Conservation (phyloP, 805 yeast species). For the Scheffersomyces coipomensis region DNA sequence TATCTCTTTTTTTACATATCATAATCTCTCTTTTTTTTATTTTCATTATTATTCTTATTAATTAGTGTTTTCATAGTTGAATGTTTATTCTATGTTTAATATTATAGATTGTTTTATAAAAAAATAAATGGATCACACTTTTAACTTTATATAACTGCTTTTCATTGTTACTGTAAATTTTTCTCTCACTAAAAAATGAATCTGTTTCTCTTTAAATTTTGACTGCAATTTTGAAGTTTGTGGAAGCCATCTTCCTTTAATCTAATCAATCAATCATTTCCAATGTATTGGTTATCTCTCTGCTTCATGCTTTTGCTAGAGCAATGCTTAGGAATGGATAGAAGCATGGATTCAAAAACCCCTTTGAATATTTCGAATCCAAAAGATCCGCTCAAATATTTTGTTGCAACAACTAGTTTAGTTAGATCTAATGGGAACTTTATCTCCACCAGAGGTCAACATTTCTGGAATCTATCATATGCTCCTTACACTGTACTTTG, state of each 20-base stretch:
- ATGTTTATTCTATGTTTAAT: conserved; percentile 9
- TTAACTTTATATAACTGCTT: background rate
- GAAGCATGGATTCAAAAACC: too few relatives aligned
- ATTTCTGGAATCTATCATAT: conserved; percentile 15
- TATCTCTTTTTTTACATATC: background rate
- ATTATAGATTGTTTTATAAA: conserved; percentile 14
- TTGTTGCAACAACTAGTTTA: background rate
- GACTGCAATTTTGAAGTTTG: too few relatives aligned
- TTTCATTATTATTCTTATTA: background rate
- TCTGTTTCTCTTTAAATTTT: too few relatives aligned
- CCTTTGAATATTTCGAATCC: too few relatives aligned
- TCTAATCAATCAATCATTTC: too few relatives aligned
- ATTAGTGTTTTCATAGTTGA: conserved; percentile 5
- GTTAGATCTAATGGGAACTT: background rate
- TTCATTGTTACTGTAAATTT: background rate
- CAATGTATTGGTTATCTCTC: too few relatives aligned
- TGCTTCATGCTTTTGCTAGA: too few relatives aligned
- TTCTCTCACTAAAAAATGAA: too few relatives aligned
- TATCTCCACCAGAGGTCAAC: background rate
- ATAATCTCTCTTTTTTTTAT: conserved; percentile 1
- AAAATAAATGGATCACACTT: conserved; percentile 7
- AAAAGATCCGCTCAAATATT: too few relatives aligned
- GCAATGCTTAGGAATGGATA: too few relatives aligned
- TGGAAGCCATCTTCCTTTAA: too few relatives aligned
- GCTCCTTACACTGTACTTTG: conserved; percentile 26